A percentile compares a stretch with the other conserved stretches of the same genome.
These are phyloP conservation scores for Sporisorium reilianum DNA, from an alignment of 1,284 basidiomycete species.

Conservation along the genomic window DNA sequence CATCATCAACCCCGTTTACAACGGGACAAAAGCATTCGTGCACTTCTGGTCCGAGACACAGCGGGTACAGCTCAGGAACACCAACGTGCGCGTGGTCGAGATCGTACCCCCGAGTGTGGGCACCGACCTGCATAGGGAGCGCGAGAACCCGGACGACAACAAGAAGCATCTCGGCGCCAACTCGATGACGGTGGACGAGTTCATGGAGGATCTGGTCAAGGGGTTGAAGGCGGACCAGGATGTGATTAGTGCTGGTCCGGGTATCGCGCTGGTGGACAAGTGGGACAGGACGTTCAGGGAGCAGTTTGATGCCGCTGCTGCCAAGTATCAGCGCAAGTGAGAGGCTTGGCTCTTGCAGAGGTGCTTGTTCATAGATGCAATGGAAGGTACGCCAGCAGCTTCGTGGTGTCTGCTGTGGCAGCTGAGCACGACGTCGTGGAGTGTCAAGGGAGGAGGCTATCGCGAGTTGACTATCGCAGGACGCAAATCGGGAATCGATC, in stretches of 20 bases:
- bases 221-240: conserved; percentile 58
- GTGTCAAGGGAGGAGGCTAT: too few species aligned
- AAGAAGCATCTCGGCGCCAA: conserved; percentile 61
- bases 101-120: conserved; percentile 64
- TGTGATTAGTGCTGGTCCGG: conserved; percentile 56
- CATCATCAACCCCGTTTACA: conserved; percentile 60
- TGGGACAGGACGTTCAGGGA: conserved; percentile 59
- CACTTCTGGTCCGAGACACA: conserved; percentile 65
- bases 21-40: conserved; percentile 58
- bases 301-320: conserved; percentile 51
- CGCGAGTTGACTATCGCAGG: too few species aligned
- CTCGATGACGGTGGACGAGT: conserved; percentile 59
- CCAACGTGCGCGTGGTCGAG: conserved; percentile 62
- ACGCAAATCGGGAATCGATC: neutral
- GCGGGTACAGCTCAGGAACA: conserved; percentile 58
- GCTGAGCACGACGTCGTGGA: neutral
- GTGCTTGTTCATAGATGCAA: neutral
- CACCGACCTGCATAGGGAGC: conserved; percentile 58
- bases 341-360: neutral
- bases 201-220: conserved; percentile 57
- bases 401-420: neutral
- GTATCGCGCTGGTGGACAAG: conserved; percentile 53
- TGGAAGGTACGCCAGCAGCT: neutral
- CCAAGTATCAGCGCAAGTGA: conserved; percentile 53
- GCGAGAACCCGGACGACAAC: conserved; percentile 62